Percentiles rank a stretch among this genome's conserved stretches.
phyloP scores from a whole-genome alignment of 2,329 filamentous ascomycete genomes.

The Didymella sp. region DNA sequence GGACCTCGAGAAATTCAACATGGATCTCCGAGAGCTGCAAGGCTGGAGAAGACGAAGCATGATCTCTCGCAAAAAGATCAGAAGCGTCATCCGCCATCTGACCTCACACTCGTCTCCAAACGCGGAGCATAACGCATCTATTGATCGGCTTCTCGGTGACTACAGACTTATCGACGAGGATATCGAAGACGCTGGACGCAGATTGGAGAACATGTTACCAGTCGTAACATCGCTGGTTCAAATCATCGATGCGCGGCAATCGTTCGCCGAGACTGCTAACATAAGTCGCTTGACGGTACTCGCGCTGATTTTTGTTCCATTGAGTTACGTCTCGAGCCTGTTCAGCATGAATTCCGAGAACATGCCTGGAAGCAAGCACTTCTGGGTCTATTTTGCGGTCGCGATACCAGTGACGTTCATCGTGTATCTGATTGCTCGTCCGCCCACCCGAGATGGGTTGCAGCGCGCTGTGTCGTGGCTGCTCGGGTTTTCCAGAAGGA shows the following conservation, averaged over 20 bases:
- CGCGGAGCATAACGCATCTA: too few relatives aligned
- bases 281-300: slow-evolving; percentile 31
- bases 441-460: too few relatives aligned
- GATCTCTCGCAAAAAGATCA: slow-evolving; percentile 25
- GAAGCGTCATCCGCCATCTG: slow-evolving; percentile 3
- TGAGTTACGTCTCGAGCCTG: slow-evolving; percentile 27
- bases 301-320: slow-evolving; percentile 32
- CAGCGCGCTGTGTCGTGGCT: too few relatives aligned
- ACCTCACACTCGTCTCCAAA: too few relatives aligned
- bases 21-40: slow-evolving; percentile 29
- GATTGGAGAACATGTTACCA: slow-evolving; percentile 28
- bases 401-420: slow-evolving; percentile 22
- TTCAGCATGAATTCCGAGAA: slow-evolving; percentile 31
- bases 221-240: slow-evolving; percentile 29
- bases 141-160: too few relatives aligned
- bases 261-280: slow-evolving; percentile 27
- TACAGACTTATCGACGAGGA: neutral
- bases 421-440: neutral
- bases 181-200: slow-evolving; percentile 11
- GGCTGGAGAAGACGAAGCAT: slow-evolving; percentile 34
- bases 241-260: slow-evolving; percentile 25
- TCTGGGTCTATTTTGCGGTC: slow-evolving; percentile 34
- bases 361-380: slow-evolving; percentile 17
- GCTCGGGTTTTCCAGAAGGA: too few relatives aligned
- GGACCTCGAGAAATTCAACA: slow-evolving; percentile 26